A percentile compares a stretch with the other conserved stretches of the same genome.
Evolutionary conservation across 306 rosid genomes (phyloP).

Genomic region (Citrullus amarus): DNA sequence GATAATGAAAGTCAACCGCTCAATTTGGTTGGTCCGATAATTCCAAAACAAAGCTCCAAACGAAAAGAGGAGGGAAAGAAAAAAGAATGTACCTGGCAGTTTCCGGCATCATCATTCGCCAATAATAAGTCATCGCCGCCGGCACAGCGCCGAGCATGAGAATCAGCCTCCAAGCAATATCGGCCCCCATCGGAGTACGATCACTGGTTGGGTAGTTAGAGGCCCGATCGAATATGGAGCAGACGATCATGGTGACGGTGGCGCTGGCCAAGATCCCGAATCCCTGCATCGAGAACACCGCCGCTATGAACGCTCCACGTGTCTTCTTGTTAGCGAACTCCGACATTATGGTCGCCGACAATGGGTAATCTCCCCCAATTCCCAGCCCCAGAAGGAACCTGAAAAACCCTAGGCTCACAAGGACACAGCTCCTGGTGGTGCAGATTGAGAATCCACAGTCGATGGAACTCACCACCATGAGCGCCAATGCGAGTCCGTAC

Average conservation of each 20-base stretch:
- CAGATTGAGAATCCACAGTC: conserved; percentile 63
- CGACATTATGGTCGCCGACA: conserved; percentile 80
- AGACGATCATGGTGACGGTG: conserved; percentile 40
- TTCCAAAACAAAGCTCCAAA: neutral
- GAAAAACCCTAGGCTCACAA: conserved; percentile 45
- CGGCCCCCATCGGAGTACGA: conserved; percentile 33
- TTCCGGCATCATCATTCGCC: conserved; percentile 89
- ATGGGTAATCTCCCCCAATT: conserved; percentile 81
- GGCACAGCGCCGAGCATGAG: conserved; percentile 62
- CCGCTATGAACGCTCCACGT: conserved; percentile 74
- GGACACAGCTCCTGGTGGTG: conserved; percentile 29
- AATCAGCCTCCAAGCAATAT: conserved; percentile 65
- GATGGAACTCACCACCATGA: conserved; percentile 46
- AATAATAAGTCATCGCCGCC: conserved; percentile 69
- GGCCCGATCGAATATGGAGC: conserved; percentile 25
- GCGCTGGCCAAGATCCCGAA: conserved; percentile 62
- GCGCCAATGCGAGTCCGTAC: conserved; percentile 40
- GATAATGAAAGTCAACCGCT: neutral
- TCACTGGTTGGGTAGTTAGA: neutral
- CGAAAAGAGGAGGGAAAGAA: neutral
- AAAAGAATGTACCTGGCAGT: conserved; percentile 52
- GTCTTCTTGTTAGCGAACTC: conserved; percentile 74
- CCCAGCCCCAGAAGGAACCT: conserved; percentile 59
- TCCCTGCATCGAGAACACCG: conserved; percentile 80
- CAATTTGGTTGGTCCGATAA: neutral